Conservation (phyloP, 2,329 filamentous ascomycete genomes). For the Clonostachys rhizophaga region DNA sequence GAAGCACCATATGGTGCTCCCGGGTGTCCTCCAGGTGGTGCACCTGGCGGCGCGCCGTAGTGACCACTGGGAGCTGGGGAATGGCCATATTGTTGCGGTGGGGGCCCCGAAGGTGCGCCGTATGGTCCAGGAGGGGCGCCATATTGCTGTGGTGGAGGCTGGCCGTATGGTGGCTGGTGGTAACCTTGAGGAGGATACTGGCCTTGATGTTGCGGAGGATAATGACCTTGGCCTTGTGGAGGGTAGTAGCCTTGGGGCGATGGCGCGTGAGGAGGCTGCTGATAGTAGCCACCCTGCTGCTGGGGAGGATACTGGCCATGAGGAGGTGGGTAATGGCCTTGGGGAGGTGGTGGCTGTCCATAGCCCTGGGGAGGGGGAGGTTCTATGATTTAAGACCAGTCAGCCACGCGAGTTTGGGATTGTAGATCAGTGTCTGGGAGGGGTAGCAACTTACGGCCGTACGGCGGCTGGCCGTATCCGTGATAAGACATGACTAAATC, state of each 20-base stretch:
- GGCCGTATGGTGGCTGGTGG: slow-evolving; percentile 19
- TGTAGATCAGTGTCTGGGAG: neutral
- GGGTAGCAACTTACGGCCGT: slow-evolving; percentile 25
- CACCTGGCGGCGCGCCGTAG: slow-evolving; percentile 24
- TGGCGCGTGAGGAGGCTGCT: slow-evolving; percentile 14
- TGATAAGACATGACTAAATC: slow-evolving; percentile 24
- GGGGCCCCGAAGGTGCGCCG: slow-evolving; percentile 10
- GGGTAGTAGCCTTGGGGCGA: slow-evolving; percentile 26
- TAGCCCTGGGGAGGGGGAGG: slow-evolving; percentile 31
- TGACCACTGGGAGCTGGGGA: slow-evolving; percentile 22
- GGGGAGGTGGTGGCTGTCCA: slow-evolving; percentile 25
- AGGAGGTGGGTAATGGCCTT: slow-evolving; percentile 16
- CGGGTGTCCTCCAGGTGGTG: slow-evolving; percentile 24
- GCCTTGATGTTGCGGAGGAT: slow-evolving; percentile 18
- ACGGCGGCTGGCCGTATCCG: slow-evolving; percentile 19
- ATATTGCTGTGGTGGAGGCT: slow-evolving; percentile 8
- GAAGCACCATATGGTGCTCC: slow-evolving; percentile 22
- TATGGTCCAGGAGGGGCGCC: slow-evolving; percentile 22
- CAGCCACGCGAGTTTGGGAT: too few relatives aligned
- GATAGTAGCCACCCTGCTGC: slow-evolving; percentile 16
- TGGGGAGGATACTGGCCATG: slow-evolving; percentile 13
- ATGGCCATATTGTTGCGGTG: slow-evolving; percentile 10
- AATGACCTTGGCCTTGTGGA: slow-evolving; percentile 18
- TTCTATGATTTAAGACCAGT: slow-evolving; percentile 13
- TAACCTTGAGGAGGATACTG: slow-evolving; percentile 22